A percentile compares a stretch with the other conserved stretches of the same genome.
Conservation (phyloP, 2,329 filamentous ascomycete species). For the Talaromyces sp. region DNA sequence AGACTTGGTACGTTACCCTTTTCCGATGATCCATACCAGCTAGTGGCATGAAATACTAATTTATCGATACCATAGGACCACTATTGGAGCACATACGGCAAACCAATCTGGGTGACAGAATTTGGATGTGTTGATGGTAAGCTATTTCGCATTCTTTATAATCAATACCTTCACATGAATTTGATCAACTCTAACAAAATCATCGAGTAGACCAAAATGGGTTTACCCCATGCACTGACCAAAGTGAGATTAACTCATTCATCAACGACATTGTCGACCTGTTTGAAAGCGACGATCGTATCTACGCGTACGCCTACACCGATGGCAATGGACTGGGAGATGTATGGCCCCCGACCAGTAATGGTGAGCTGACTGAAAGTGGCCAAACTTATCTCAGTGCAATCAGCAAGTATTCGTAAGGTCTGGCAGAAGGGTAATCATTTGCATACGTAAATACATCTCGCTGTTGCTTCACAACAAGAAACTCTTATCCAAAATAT, state of each 20-base stretch:
- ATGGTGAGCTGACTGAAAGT: slow-evolving; percentile 7
- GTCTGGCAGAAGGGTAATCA: neutral
- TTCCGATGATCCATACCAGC: neutral
- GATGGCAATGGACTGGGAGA: slow-evolving; percentile 1
- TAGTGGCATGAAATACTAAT: neutral
- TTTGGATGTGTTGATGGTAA: slow-evolving; percentile 8
- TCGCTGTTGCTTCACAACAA: neutral
- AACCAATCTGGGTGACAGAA: slow-evolving; percentile 9
- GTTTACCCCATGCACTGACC: slow-evolving; percentile 5
- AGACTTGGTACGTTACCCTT: neutral
- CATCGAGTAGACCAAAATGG: neutral
- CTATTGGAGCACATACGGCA: slow-evolving; percentile 5
- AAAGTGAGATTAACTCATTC: slow-evolving; percentile 4
- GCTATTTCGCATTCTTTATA: neutral
- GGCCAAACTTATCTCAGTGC: slow-evolving; percentile 7
- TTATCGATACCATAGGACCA: neutral
- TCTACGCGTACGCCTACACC: slow-evolving; percentile 8
- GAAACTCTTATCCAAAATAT: too few species aligned
- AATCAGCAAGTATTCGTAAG: slow-evolving; percentile 6
- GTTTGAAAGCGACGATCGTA: slow-evolving; percentile 1
- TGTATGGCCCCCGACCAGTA: slow-evolving; percentile 1
- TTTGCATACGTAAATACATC: neutral
- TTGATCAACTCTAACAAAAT: neutral
- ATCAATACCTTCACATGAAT: neutral
- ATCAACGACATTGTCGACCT: slow-evolving; percentile 8